Evolutionary conservation across 2,329 filamentous ascomycete genomes (phyloP), one percentile per base, ranked within the genome.

Genomic region (Cladosporium colombiae): DNA sequence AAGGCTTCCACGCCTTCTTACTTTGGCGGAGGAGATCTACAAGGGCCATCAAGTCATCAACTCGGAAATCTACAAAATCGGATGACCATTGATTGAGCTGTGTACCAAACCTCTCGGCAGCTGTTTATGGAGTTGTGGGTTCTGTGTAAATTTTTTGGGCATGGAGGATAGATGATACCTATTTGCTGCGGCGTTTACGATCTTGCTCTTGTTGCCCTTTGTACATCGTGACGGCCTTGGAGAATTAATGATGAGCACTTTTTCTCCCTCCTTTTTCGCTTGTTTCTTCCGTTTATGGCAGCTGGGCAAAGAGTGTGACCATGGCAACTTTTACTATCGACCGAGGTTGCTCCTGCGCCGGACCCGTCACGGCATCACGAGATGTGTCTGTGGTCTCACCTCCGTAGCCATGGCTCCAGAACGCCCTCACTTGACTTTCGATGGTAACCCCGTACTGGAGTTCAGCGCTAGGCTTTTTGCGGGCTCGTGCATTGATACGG

Each of bases 71-170:
- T 76, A 40, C 71, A 70, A 52, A 67, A 68, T 46, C 68, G 75
- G 66, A 84, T 84, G 82, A 82, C 80, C 62, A 84, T 84, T 71
- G 82, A 84, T 71, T 84, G 68, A 70, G 33, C 2, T 23, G 33
- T 57, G 16, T 33, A 21, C 46, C 16, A 23, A 33, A 46, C 8
- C 18, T 31, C 33, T 27, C 14, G 37, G 56, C 40, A 46, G 35
- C n/a, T 31, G 7, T 27, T 21, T 46, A 25, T 46, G 56, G 52
- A 56, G 52, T 59, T 59, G 6, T 46, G n/a, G 29, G 10, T 14
- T 25, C 16, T 27, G 33, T 46, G 56, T 55, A 59, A 25, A n/a
- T n/a, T 25, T 18, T 37, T 16, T 23, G 13, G 53, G 23, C 55
- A 57, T 18, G 56, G 55, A 44, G 56, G 37, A 59, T 59, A 59